Base-by-base conservation (phyloP, 2,329 filamentous ascomycete genomes). In the Ophiostoma montium region DNA sequence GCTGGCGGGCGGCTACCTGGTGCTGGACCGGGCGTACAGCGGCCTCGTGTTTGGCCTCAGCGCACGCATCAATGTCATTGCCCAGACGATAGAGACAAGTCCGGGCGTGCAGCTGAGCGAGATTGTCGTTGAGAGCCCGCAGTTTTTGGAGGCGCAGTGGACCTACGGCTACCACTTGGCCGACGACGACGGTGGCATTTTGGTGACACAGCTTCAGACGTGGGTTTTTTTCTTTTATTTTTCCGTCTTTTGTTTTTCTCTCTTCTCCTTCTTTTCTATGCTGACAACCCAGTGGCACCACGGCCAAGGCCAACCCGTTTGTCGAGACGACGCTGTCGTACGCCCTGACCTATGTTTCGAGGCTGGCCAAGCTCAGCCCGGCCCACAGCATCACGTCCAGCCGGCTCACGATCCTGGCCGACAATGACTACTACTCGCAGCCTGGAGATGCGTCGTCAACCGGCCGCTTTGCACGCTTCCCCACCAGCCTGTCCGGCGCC, bases 371-470 rank as follows among this genome's bases (percentile, higher is more conserved):
- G 39, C 39, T 42, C 15, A 42, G 60, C 39, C 58, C 66, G 6
- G 57, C 60, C 35, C 64, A 67, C 57, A 74, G 67, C 60, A 79
- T 92, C 60, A 73, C 74, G 13, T 78, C 88, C 4, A 68, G 83
- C 30, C 78, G 78, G 13, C 77, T 96, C 63, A 88, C 85, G 53
- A 90, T 98, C 62, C 76, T 96, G 33, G 90, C 92, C 52, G 88
- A 95, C 67, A 89, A 92, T 61, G 86, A 94, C 69, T 98, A 98
- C 74, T 98, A 96, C 70, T 95, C 92, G 5, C 79, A 82, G 52
- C 72, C 80, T 3, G 62, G 69, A 62, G 21, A 56, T 63, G 16
- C 47, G 52, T 18, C 39, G 15, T 12, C 53, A 35, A 13, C 57
- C 16, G 23, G 45, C 35, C 78, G 79, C 53, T 96, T 96, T 68